Evolutionary conservation across 371 early-diverging fungal species (phyloP), one percentile per base, ranked within the genome.

Genomic region (Mucor racemosus): DNA sequence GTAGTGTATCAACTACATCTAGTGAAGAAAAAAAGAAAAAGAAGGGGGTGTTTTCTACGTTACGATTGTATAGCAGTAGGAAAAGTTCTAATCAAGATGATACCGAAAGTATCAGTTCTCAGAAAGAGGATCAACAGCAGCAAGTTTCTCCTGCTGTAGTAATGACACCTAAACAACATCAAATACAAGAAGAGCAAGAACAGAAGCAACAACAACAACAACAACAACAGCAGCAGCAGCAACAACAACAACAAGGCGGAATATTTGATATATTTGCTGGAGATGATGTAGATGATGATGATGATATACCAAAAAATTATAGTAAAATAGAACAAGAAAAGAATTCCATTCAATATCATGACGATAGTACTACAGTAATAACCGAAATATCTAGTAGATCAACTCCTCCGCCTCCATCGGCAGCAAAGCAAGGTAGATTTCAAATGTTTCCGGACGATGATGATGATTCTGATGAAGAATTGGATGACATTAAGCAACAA

Each of bases 231-330:
- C 54, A n/a, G 7, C 38, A 38, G 15, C 42, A 56, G 13, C 39
- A 41, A 40, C 41, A 19, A 3, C 42, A 41, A 15, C 15, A 53
- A 50, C 50, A 38, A 26, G 60, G 56, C 0, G 63, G 65, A 9
- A 41, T 65, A 33, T 65, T 65, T 65, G 36, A 65, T 36, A 40
- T 65, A 6, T 65, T 64, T 50, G 44, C 61, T 41, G 46, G 38
- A 3, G 65, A 56, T 38, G 57, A 56, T 36, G 5, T 60, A n/a
- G 60, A 60, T 60, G 60, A 60, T 21, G 53, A 53, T 11, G 53
- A 53, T 53, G 58, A 53, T 59, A 26, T 53, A 26, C 33, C 54
- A 26, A 33, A 21, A 14, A 14, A 62, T 15, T 17, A 31, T 13
- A 53, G 53, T 31, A 31, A 53, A 53, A 53, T 53, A 53, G 53